These are phyloP conservation scores for Eleusine indica DNA, from an alignment of 176 grass and related monocot genomes.

Conservation along the genomic window DNA sequence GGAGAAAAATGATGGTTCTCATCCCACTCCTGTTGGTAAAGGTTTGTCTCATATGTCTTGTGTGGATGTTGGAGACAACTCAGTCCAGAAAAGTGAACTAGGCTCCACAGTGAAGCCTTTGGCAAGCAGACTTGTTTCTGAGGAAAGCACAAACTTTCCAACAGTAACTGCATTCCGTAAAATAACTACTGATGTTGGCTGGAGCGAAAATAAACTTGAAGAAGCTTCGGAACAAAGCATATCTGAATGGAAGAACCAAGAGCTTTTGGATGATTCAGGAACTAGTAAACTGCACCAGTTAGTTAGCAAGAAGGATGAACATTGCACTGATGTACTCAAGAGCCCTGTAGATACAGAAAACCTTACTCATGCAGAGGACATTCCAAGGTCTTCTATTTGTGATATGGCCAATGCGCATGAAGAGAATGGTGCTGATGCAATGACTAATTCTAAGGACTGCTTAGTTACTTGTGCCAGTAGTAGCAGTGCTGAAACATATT, in stretches of 20 bases:
- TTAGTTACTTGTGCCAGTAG: conserved; percentile 43
- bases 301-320: conserved; percentile 30
- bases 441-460: conserved; percentile 34
- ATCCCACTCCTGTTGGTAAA: conserved; percentile 10
- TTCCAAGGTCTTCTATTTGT: conserved; percentile 8
- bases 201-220: conserved; percentile 40
- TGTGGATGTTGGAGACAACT: conserved; percentile 28
- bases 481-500: conserved; percentile 48
- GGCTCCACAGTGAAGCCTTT: conserved; percentile 37
- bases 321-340: conserved; percentile 31
- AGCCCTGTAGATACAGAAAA: conserved; percentile 10
- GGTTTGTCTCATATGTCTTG: conserved; percentile 34
- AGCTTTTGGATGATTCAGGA: conserved; percentile 58
- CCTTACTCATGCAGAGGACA: conserved; percentile 23
- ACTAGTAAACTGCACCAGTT: conserved; percentile 46
- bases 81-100: conserved; percentile 34
- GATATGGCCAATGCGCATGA: conserved; percentile 1
- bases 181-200: conserved; percentile 39
- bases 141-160: conserved; percentile 61
- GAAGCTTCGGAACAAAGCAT: conserved; percentile 45
- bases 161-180: conserved; percentile 41
- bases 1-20: conserved; percentile 40
- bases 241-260: conserved; percentile 52
- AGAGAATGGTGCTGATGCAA: conserved; percentile 34
- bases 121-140: conserved; percentile 46